A percentile compares a stretch with the other conserved stretches of the same genome.
Conservation (phyloP, 2,329 filamentous ascomycete genomes). For the Davidsoniella virescens region DNA sequence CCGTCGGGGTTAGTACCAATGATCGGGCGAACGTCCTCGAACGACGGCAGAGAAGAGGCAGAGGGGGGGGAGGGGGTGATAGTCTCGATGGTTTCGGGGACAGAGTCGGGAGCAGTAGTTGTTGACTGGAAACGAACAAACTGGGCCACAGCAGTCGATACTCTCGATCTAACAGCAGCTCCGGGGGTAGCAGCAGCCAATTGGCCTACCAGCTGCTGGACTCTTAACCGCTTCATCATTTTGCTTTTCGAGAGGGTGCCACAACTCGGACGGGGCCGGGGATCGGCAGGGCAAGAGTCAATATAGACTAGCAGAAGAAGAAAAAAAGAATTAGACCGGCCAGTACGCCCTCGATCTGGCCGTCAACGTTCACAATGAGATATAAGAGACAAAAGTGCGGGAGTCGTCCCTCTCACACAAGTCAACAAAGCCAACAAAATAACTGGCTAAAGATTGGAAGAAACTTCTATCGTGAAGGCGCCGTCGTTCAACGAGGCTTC, state of each 20-base stretch:
- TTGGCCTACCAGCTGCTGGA: slow-evolving; percentile 12
- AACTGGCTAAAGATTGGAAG: background rate
- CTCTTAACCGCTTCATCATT: slow-evolving; percentile 14
- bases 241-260: background rate
- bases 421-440: background rate
- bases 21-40: slow-evolving; percentile 11
- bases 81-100: slow-evolving; percentile 16
- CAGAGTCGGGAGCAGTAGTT: slow-evolving; percentile 15
- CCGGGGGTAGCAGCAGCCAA: slow-evolving; percentile 12
- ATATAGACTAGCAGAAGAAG: background rate
- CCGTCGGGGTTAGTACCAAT: slow-evolving; percentile 19
- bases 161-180: slow-evolving; percentile 2
- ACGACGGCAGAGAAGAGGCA: slow-evolving; percentile 6
- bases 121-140: slow-evolving; percentile 22
- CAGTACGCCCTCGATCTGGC: background rate
- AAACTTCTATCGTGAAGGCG: background rate
- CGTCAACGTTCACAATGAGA: background rate
- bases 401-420: background rate
- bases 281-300: slow-evolving; percentile 4
- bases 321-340: background rate
- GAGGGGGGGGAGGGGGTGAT: slow-evolving; percentile 14
- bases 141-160: slow-evolving; percentile 5
- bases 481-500: slow-evolving; percentile 2
- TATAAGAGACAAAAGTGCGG: background rate
- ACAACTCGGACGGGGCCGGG: background rate